Evolutionary conservation across 2,329 filamentous ascomycete genomes (phyloP), one percentile per base, ranked within the genome.

Genomic region (Mycosphaerella arachidis): DNA sequence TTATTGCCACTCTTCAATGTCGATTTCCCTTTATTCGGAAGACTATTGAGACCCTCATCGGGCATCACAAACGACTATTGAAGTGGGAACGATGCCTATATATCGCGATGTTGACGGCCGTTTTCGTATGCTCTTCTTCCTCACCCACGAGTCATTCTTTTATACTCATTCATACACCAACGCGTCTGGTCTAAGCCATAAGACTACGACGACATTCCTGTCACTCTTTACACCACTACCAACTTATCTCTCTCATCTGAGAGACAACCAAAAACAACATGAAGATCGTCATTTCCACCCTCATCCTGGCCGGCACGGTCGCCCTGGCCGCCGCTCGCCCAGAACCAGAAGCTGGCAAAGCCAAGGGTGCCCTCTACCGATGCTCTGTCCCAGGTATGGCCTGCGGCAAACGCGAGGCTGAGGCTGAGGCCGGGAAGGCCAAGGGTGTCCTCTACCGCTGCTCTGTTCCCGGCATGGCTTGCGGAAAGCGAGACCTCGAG

Each of bases 371-470:
- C 40, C 40, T 43, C n/a, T 43, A n/a, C 16, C 73, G 72, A 65
- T 80, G 79, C 68, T 64, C 73, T 63, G 68, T 71, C 37, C 71
- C 70, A 35, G 78, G 78, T 35, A 71, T 76, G 65, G 64, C 72
- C 29, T 82, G 80, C 75, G 75, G 71, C 76, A 46, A 79, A 68
- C 20, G 76, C 66, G 55, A 73, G 71, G 40, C 74, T 70, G 67
- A 66, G 53, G 71, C n/a, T 24, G 24, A 24, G 24, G 24, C 24
- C 24, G 3, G 3, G 24, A 24, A 24, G 24, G 40, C 40, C 40
- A 16, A 35, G 31, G 31, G 8, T 43, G 40, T 16, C 30, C 40
- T 53, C 50, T 18, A n/a, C 37, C 31, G 40, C 29, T 60, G 55
- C 37, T 33, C 48, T 57, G 55, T 53, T 30, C 55, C 48, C 10